Conservation (phyloP, 164 flowering plant genomes). For the Vitis rotundifolia region DNA sequence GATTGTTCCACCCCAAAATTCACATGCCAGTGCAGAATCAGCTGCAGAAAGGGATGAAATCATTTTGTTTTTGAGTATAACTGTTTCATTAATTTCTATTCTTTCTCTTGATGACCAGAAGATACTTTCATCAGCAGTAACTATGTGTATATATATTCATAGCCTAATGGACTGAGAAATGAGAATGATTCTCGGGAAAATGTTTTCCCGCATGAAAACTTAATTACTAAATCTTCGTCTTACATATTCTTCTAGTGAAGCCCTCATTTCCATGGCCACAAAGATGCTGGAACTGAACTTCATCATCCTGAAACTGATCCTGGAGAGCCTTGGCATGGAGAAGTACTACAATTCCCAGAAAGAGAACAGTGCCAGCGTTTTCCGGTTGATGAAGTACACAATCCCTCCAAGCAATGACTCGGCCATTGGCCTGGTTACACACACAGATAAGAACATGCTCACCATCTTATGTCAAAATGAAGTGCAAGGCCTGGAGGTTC, state of each 20-base stretch:
- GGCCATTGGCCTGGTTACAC: conserved; percentile 35
- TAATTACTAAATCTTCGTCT: not conserved
- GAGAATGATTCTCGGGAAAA: too few species aligned
- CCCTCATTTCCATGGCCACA: conserved; percentile 29
- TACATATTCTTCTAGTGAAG: conserved; percentile 10
- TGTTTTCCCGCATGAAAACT: too few species aligned
- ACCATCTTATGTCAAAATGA: conserved; percentile 28
- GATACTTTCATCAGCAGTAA: too few species aligned
- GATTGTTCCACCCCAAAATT: too few species aligned
- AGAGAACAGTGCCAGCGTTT: conserved; percentile 6
- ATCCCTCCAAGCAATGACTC: conserved; percentile 22
- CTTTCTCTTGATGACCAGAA: not conserved
- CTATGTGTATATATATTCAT: too few species aligned
- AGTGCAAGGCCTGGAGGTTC: conserved; percentile 45
- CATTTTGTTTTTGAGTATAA: too few species aligned
- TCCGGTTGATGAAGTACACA: conserved; percentile 49
- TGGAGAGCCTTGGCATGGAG: conserved; percentile 22
- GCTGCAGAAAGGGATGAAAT: too few species aligned
- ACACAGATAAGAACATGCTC: conserved; percentile 29
- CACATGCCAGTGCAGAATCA: too few species aligned
- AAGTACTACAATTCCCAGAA: conserved; percentile 11
- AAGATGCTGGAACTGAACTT: conserved; percentile 37
- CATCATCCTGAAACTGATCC: conserved; percentile 22
- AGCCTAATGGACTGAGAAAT: too few species aligned
- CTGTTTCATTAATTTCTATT: not conserved